These are phyloP conservation scores for Shiraia sp. DNA, from an alignment of 2,329 filamentous ascomycete genomes.

Conservation along the genomic window DNA sequence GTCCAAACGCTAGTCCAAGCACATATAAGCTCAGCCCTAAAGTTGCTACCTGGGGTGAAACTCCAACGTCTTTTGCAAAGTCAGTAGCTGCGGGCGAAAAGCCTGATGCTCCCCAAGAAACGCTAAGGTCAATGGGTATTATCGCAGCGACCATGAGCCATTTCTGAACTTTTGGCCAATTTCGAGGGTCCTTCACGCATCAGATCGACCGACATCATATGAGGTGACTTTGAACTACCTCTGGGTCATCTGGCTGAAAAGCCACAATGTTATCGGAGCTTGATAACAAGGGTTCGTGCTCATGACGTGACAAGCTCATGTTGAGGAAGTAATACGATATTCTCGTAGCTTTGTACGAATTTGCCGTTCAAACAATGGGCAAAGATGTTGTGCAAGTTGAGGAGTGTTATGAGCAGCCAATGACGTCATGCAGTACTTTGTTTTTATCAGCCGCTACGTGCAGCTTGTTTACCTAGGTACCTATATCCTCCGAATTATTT, in stretches of 20 bases:
- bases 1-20: conserved; percentile 50
- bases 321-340: no score
- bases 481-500: no score
- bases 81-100: conserved; percentile 51
- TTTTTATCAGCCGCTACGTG: no score
- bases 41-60: conserved; percentile 48
- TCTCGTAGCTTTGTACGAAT: no score
- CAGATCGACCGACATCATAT: no score
- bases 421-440: no score
- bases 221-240: no score
- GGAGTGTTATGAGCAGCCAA: no score
- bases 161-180: conserved; percentile 39
- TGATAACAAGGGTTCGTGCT: conserved; percentile 14
- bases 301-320: not conserved
- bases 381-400: no score
- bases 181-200: conserved; percentile 33
- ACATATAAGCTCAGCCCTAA: conserved; percentile 54
- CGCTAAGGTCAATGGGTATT: conserved; percentile 41
- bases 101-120: conserved; percentile 52
- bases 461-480: no score
- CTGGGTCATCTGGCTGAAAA: no score
- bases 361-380: no score
- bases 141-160: conserved; percentile 43
- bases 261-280: not conserved
- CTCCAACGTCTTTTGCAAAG: conserved; percentile 48